Conservation (phyloP, 495 filamentous ascomycete species). For the Penicillium canariense region DNA sequence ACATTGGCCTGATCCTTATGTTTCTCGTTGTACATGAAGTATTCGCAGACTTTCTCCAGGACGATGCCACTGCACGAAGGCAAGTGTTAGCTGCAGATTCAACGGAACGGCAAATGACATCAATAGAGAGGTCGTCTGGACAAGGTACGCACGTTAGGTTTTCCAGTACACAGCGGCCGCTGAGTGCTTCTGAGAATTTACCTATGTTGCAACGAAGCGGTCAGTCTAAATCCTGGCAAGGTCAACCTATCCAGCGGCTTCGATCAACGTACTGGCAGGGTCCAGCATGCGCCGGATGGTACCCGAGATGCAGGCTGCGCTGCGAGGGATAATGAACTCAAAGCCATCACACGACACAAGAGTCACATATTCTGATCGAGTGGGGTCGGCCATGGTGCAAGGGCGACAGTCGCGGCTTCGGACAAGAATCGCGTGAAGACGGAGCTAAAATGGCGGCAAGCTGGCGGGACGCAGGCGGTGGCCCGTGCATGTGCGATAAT, state of each 20-base stretch:
- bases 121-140: no score
- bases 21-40: slow-evolving; percentile 86
- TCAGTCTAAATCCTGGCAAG: neutral
- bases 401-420: no score
- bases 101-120: neutral
- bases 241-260: neutral
- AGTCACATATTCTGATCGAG: slow-evolving; percentile 63
- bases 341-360: slow-evolving; percentile 84
- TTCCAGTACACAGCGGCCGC: slow-evolving; percentile 63
- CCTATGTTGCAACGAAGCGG: slow-evolving; percentile 39
- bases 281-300: slow-evolving; percentile 85
- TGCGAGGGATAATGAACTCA: slow-evolving; percentile 81
- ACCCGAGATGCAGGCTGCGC: slow-evolving; percentile 69
- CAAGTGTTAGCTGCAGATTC: slow-evolving; percentile 1
- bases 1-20: slow-evolving; percentile 73
- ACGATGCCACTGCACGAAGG: slow-evolving; percentile 61
- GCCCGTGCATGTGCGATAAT: slow-evolving; percentile 27
- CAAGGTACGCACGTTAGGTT: slow-evolving; percentile 64
- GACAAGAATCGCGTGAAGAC: neutral
- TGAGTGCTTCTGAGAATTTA: slow-evolving; percentile 66
- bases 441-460: slow-evolving; percentile 1
- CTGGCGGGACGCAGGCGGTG: slow-evolving; percentile 8
- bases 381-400: slow-evolving; percentile 18
- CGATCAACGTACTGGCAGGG: slow-evolving; percentile 57
- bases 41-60: slow-evolving; percentile 88